Evolutionary conservation across 495 filamentous ascomycete species (phyloP), one percentile per base, ranked within the genome.

Genomic region (Penicillium verhagenii): DNA sequence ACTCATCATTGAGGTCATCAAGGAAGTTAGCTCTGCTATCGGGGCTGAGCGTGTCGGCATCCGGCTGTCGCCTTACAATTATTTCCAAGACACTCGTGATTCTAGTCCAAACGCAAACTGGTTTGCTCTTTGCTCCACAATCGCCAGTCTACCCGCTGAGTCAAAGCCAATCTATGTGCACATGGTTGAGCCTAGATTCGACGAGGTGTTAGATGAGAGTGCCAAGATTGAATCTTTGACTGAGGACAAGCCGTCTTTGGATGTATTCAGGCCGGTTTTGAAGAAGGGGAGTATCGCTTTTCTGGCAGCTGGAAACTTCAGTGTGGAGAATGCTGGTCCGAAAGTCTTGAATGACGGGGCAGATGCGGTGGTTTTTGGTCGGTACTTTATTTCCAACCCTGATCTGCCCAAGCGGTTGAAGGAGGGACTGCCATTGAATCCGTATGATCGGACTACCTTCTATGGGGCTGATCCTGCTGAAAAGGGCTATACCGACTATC

Each of bases 401-500:
- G 88, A 91, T 67, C 58, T 92, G 54, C 75, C 80, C 2, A 82
- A 78, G 38, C 70, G 84, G 45, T 53, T 91, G 47, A 64, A 75
- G 60, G 70, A 85, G 46, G 82, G 79, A 0, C 70, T 86, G 43
- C 60, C 65, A 37, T 67, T 90, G 58, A 76, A 60, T 21, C 56
- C 60, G 29, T 89, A 87, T 61, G 70, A 89, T 54, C 73, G 81
- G 4, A 54, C 63, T 0, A 80, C 76, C 0, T 90, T 90, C 57
- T 90, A 90, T 55, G 52, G 60, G 3, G 66, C 75, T 14, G 56
- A 72, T 6, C 64, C 70, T 26, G 60, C 67, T 1, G 45, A 63
- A 46, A 72, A 75, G 52, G 88, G 88, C n/a, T 92, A 89, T 64
- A 78, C 72, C 3, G 84, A 86, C 60, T 86, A 86, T 57, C 73